Conservation (phyloP, 106 monocot genomes). For the Platanthera guangdongensis region DNA sequence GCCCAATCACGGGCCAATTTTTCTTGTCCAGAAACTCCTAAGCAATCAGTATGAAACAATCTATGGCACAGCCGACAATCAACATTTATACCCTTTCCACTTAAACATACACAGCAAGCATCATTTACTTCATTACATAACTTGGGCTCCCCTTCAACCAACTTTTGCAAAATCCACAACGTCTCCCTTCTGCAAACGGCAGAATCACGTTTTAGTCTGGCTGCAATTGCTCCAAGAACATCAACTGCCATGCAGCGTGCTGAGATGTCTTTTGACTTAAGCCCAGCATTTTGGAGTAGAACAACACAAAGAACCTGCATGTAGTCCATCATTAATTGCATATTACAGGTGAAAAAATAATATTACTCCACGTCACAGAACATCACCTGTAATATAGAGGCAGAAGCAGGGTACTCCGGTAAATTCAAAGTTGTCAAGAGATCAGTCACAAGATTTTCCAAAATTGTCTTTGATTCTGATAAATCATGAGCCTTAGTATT, state of each 20-base stretch:
- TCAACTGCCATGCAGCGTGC: slow-evolving; percentile 90
- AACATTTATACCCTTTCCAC: slow-evolving; percentile 49
- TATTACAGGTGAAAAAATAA: background rate
- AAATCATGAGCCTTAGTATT: slow-evolving; percentile 72
- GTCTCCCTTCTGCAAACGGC: slow-evolving; percentile 41
- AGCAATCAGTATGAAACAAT: slow-evolving; percentile 85
- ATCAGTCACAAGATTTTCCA: slow-evolving; percentile 88
- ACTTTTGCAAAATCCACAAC: slow-evolving; percentile 73
- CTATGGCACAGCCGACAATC: slow-evolving; percentile 61
- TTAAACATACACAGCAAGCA: slow-evolving; percentile 60
- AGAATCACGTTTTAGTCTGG: slow-evolving; percentile 78
- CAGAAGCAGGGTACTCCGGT: slow-evolving; percentile 93
- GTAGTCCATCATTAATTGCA: slow-evolving; percentile 10
- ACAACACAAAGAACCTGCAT: slow-evolving; percentile 89
- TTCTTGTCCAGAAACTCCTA: slow-evolving; percentile 53
- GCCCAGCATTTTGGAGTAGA: slow-evolving; percentile 85
- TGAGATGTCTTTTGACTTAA: slow-evolving; percentile 84
- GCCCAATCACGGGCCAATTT: slow-evolving; percentile 56
- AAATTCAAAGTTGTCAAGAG: slow-evolving; percentile 85
- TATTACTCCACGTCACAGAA: background rate
- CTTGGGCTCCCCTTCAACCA: slow-evolving; percentile 28
- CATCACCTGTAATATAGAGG: slow-evolving; percentile 84
- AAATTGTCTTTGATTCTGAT: slow-evolving; percentile 68
- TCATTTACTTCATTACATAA: slow-evolving; percentile 22
- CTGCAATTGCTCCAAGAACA: slow-evolving; percentile 81